phyloP scores from a whole-genome alignment of 1,284 basidiomycete species.

The Neonothopanus nambi region DNA sequence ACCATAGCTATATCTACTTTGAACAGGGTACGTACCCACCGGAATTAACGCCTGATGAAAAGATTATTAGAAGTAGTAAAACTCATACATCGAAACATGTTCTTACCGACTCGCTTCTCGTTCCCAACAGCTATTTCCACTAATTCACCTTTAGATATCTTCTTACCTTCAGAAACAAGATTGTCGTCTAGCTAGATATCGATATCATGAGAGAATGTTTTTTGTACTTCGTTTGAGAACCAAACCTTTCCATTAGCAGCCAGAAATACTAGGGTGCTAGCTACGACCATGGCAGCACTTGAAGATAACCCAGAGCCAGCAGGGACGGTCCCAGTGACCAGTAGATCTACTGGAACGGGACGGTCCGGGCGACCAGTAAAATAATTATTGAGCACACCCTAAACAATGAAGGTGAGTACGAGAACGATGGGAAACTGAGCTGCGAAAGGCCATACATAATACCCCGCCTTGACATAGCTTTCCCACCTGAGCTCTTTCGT shows the following conservation, averaged over 20 bases:
- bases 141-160: constrained; percentile 67
- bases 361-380: constrained; percentile 37
- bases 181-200: constrained; percentile 33
- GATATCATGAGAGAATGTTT: background rate
- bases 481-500: constrained; percentile 76
- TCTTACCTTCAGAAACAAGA: constrained; percentile 17
- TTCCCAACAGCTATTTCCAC: constrained; percentile 80
- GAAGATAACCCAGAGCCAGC: constrained; percentile 81
- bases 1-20: background rate
- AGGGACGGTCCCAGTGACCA: constrained; percentile 79
- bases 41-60: constrained; percentile 60
- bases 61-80: constrained; percentile 2
- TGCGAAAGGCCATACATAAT: constrained; percentile 54
- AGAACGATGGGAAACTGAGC: constrained; percentile 2
- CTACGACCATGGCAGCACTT: constrained; percentile 86
- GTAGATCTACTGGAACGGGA: constrained; percentile 64
- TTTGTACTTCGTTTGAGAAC: background rate
- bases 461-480: constrained; percentile 84
- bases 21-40: constrained; percentile 54
- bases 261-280: constrained; percentile 77
- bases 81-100: constrained; percentile 16
- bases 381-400: constrained; percentile 76
- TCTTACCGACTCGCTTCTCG: constrained; percentile 75
- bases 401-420: constrained; percentile 8
- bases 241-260: constrained; percentile 68